Evolutionary conservation across 1,284 basidiomycete genomes (phyloP), one percentile per base, ranked within the genome.

Genomic region (Ganoderma multipileum): DNA sequence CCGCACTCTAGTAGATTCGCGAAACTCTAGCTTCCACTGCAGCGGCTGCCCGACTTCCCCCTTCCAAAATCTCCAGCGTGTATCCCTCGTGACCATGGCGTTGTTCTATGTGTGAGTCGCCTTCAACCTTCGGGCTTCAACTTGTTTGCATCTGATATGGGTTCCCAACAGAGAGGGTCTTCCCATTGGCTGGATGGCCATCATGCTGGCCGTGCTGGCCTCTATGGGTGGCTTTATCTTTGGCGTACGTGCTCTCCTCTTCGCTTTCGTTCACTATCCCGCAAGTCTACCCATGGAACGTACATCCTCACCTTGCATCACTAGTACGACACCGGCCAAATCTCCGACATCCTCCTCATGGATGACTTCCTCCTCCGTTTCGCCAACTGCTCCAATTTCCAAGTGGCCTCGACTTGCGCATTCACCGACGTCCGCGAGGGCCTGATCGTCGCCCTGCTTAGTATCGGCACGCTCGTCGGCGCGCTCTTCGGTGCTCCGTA

Each of bases 161-260:
- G 0, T 11, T 30, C 26, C 23, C 23, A 47, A n/a, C 74, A 81
- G 80, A 38, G 74, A 81, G 71, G 80, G 80, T 59, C 74, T 82
- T 65, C 89, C 88, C 73, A 86, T 90, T 66, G 89, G 89, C 70
- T 83, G 81, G 75, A 83, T 88, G 64, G 85, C 91, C 68, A 86
- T 93, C 76, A 83, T 88, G 80, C 82, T 93, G 68, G 91, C 91
- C 68, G 74, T 90, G 58, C 79, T 95, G 38, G 91, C 92, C 54
- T 90, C 88, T 64, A 93, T 94, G 87, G 93, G 92, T 70, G 92
- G 92, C 63, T 93, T 92, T 80, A 91, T 93, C 73, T 91, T 92
- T 73, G 90, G 89, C 69, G 80, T 81, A 76, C 66, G 80, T 76
- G 5, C 11, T 3, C 14, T 44, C 36, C 64, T 9, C 28, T 33